Evolutionary conservation across 495 filamentous ascomycete genomes (phyloP).

Genomic region (Penicillium paxilli): DNA sequence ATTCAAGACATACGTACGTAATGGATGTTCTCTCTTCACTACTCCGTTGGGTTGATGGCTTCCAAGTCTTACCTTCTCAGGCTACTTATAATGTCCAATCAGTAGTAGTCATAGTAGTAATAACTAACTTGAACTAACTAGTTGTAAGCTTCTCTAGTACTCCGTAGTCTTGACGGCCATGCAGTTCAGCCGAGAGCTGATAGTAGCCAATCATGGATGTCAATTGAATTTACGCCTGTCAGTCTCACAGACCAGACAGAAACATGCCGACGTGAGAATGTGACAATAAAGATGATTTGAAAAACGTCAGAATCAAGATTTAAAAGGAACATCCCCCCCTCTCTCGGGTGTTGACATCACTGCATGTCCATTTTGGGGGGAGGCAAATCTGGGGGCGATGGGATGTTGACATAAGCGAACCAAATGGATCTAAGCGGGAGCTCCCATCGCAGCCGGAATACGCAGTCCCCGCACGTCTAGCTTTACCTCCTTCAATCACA

Average conservation of each 20-base stretch:
- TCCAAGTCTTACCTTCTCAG: too few species aligned
- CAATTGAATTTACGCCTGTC: background rate
- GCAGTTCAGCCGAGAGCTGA: too few species aligned
- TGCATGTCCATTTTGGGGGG: background rate
- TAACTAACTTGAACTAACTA: too few species aligned
- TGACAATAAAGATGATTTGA: background rate
- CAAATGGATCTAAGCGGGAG: conserved; percentile 15
- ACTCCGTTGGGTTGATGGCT: too few species aligned
- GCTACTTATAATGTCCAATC: too few species aligned
- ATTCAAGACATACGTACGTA: too few species aligned
- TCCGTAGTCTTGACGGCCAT: too few species aligned
- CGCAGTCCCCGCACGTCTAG: conserved; percentile 19
- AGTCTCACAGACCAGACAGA: background rate
- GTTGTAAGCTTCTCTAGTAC: too few species aligned
- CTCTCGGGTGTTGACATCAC: background rate
- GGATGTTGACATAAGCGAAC: background rate
- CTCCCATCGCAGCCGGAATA: background rate
- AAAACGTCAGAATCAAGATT: background rate
- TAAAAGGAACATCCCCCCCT: background rate
- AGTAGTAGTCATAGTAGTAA: too few species aligned
- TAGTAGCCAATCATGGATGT: background rate
- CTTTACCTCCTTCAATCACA: conserved; percentile 5
- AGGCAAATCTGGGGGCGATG: too few species aligned
- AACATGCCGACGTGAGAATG: background rate
- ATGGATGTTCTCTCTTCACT: too few species aligned